Percentiles rank a stretch among this genome's conserved stretches.
Conservation (phyloP, 768 basidiomycete genomes). For the Tulasnella calospora region DNA sequence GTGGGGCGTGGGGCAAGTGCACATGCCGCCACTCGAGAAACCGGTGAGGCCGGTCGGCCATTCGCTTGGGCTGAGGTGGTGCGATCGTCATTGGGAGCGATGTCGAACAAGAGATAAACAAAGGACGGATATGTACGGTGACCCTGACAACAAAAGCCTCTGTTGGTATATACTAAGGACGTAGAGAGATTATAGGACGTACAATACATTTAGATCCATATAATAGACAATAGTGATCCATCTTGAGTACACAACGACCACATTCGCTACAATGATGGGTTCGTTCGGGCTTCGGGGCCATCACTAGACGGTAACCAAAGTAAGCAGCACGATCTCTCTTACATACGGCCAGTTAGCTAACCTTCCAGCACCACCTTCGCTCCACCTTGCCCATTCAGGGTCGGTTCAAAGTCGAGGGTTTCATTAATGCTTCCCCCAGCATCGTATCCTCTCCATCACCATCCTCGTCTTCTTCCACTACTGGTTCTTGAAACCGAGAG, state of each 20-base stretch:
- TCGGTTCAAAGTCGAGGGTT: constrained; percentile 31
- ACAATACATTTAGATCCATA: constrained; percentile 72
- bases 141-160: constrained; percentile 45
- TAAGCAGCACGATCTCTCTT: constrained; percentile 31
- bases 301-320: constrained; percentile 48
- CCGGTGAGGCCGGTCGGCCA: background rate
- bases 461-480: constrained; percentile 27
- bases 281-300: constrained; percentile 74
- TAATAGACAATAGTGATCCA: constrained; percentile 91
- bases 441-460: constrained; percentile 43
- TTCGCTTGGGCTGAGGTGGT: too few species aligned
- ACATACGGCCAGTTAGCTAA: constrained; percentile 32
- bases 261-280: constrained; percentile 74
- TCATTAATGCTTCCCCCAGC: constrained; percentile 58
- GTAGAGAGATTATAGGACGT: too few species aligned
- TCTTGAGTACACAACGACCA: constrained; percentile 74
- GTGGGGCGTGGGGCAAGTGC: too few species aligned
- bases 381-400: constrained; percentile 24
- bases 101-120: constrained; percentile 64
- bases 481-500: constrained; percentile 39
- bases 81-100: constrained; percentile 31
- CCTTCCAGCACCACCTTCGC: constrained; percentile 29
- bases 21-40: background rate
- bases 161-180: too few species aligned
- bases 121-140: constrained; percentile 81